These are phyloP conservation scores for Tubosaeta sp. DNA, from an alignment of 768 basidiomycete genomes.

Conservation along the genomic window DNA sequence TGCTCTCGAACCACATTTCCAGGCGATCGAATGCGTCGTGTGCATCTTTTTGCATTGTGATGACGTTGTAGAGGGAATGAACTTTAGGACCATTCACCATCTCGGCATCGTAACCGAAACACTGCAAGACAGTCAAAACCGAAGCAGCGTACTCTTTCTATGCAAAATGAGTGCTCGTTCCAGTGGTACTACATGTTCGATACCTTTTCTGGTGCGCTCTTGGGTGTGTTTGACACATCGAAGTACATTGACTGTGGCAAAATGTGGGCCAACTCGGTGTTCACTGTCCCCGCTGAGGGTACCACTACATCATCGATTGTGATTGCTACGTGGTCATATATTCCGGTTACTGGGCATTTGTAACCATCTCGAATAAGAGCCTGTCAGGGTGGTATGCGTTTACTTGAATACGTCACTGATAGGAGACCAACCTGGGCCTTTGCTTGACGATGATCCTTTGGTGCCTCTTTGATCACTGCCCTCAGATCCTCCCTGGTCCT, in stretches of 20 bases:
- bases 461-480: neutral
- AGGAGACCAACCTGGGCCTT: neutral
- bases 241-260: neutral
- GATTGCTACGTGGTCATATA: neutral
- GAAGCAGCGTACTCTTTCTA: neutral
- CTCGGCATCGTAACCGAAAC: constrained; percentile 9
- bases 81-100: constrained; percentile 25
- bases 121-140: constrained; percentile 17
- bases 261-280: neutral
- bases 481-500: neutral
- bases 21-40: neutral
- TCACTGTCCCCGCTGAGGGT: neutral
- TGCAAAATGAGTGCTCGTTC: neutral
- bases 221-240: neutral
- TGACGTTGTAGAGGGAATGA: constrained; percentile 19
- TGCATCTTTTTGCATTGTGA: neutral
- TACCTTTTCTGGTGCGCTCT: neutral
- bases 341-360: neutral
- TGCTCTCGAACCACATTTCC: constrained; percentile 4
- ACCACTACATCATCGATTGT: neutral
- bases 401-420: too few relatives aligned
- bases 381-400: neutral
- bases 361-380: neutral
- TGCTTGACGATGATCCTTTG: neutral
- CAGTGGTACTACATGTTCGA: neutral